A percentile compares a stretch with the other conserved stretches of the same genome.
phyloP scores from a whole-genome alignment of 2,329 filamentous ascomycete genomes.

The Stylonectria norvegica region DNA sequence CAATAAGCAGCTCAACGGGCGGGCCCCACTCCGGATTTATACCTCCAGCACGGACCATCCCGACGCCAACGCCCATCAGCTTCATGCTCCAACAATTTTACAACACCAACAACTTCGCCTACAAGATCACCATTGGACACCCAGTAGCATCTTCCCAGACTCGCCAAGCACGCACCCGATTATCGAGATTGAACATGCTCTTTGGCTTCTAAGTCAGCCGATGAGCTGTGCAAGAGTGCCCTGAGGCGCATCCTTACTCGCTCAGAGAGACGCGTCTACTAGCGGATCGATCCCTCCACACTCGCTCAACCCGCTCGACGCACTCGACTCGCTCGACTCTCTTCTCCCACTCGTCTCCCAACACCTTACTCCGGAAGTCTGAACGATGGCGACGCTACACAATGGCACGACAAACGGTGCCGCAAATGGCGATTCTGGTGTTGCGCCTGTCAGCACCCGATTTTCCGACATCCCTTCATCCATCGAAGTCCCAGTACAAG shows the following conservation, averaged over 20 bases:
- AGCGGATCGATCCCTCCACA: too few relatives aligned
- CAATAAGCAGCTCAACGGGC: constrained; percentile 3
- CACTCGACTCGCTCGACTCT: constrained; percentile 7
- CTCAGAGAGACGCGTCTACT: constrained; percentile 31
- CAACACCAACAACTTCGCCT: constrained; percentile 15
- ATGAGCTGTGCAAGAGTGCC: constrained; percentile 29
- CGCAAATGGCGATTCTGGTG: constrained; percentile 36
- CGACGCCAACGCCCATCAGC: constrained; percentile 18
- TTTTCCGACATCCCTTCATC: constrained; percentile 63
- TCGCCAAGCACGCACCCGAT: constrained; percentile 1
- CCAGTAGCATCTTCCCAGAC: constrained; percentile 6
- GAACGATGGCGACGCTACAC: constrained; percentile 40
- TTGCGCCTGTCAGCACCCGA: constrained; percentile 48
- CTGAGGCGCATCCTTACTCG: constrained; percentile 31
- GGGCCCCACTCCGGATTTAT: not conserved
- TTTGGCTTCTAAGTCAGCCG: constrained; percentile 19
- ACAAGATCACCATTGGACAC: constrained; percentile 8
- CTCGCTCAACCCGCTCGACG: constrained; percentile 15
- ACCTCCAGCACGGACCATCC: constrained; percentile 8
- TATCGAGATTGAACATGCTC: constrained; percentile 25
- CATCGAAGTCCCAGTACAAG: constrained; percentile 64
- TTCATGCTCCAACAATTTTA: constrained; percentile 21
- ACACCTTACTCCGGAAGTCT: not conserved
- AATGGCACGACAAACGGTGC: constrained; percentile 46
- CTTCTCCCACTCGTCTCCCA: constrained; percentile 6